Evolutionary conservation across 495 filamentous ascomycete genomes (phyloP).

Genomic region (Lasiosphaeria ovina): DNA sequence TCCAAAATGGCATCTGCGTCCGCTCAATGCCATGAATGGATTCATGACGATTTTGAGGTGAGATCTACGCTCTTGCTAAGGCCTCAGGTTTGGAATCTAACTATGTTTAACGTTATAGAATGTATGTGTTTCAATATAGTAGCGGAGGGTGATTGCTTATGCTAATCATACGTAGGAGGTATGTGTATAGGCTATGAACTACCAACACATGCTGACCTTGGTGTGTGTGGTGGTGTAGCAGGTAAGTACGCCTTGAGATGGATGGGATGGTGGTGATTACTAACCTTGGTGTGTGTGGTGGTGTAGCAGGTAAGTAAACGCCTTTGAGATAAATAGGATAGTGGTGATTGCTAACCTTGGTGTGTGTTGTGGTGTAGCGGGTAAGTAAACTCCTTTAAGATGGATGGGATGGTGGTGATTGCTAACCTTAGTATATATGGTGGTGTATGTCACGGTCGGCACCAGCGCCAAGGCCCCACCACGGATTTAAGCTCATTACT

Average conservation of each 20-base stretch:
- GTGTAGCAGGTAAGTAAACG: too few relatives aligned
- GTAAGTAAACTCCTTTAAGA: too few relatives aligned
- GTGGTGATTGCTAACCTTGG: too few relatives aligned
- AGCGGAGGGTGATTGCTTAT: not conserved
- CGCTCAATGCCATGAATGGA: not conserved
- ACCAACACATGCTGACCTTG: not conserved
- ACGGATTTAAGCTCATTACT: too few relatives aligned
- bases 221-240: not conserved
- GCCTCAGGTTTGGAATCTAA: not conserved
- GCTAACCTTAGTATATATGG: too few relatives aligned
- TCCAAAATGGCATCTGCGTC: not conserved
- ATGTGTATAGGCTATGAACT: not conserved
- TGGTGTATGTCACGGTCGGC: too few relatives aligned
- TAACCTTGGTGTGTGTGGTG: not conserved
- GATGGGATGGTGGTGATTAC: not conserved
- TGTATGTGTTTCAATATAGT: not conserved
- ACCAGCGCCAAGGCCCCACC: too few relatives aligned
- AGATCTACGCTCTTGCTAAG: not conserved
- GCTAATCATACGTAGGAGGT: not conserved
- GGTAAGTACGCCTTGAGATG: not conserved
- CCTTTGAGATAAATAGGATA: too few relatives aligned
- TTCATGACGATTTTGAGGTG: not conserved
- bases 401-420: too few relatives aligned
- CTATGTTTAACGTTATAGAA: not conserved
- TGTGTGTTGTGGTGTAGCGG: too few relatives aligned